Evolutionary conservation across 2,329 filamentous ascomycete species (phyloP).

Genomic region (Beauveria varroae): DNA sequence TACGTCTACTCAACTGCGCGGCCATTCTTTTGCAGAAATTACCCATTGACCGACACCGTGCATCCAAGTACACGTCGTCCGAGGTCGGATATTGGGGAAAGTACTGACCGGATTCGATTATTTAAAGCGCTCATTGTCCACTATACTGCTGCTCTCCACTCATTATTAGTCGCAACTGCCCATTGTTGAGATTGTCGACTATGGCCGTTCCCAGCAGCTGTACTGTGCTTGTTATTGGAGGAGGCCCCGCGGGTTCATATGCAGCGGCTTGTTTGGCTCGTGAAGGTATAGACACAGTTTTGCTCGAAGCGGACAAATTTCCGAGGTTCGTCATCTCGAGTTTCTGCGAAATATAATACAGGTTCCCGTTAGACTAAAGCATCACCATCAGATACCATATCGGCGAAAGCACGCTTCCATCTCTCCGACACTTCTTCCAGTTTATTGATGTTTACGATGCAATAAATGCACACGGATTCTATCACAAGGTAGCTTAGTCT

Average conservation of each 20-base stretch:
- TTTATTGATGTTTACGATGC: constrained; percentile 35
- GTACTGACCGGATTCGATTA: no score
- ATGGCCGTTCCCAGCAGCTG: constrained; percentile 4
- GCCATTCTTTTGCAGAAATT: no score
- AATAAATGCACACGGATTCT: constrained; percentile 34
- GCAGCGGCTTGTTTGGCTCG: constrained; percentile 33
- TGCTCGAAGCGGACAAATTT: constrained; percentile 37
- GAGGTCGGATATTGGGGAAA: no score
- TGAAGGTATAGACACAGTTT: constrained; percentile 35
- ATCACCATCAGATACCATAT: constrained; percentile 26
- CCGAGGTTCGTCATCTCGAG: constrained; percentile 23
- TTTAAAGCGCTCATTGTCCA: no score
- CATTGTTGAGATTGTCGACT: no score
- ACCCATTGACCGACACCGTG: no score
- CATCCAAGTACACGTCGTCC: no score
- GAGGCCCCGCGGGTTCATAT: constrained; percentile 39
- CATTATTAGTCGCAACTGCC: no score
- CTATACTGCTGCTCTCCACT: no score
- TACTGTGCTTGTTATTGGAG: constrained; percentile 35
- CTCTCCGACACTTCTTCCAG: constrained; percentile 33
- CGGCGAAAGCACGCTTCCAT: constrained; percentile 30
- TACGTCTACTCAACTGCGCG: no score
- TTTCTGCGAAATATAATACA: background rate
- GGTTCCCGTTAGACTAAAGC: no score
- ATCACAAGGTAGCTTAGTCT: constrained; percentile 25